Conservation (phyloP, 805 yeast species). For the Candida ulmi region DNA sequence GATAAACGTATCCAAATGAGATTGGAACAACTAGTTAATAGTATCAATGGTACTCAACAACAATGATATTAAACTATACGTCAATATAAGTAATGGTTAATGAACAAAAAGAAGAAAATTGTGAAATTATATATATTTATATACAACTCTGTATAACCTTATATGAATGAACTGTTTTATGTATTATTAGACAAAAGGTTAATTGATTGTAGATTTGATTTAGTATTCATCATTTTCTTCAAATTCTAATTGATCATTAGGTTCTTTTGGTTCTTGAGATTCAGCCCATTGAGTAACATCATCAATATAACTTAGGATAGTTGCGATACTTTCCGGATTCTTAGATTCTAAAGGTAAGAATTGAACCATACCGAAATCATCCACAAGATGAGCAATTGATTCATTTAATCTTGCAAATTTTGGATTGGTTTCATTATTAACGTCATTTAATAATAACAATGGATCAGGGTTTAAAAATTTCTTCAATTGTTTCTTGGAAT, state of each 20-base stretch:
- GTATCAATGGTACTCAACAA: constrained; percentile 13
- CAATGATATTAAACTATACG: no score
- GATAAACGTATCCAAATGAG: constrained; percentile 17
- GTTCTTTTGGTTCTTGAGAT: constrained; percentile 94
- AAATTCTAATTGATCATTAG: constrained; percentile 67
- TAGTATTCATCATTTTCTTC: constrained; percentile 41
- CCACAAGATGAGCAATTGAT: constrained; percentile 84
- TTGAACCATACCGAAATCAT: constrained; percentile 98
- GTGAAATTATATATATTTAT: no score
- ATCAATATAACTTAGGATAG: constrained; percentile 86
- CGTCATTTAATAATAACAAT: constrained; percentile 49
- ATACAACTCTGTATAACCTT: no score
- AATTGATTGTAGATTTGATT: no score
- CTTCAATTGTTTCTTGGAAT: constrained; percentile 70
- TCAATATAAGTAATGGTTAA: constrained; percentile 6
- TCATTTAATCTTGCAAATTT: constrained; percentile 68
- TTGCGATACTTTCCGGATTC: constrained; percentile 67
- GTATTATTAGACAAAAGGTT: no score
- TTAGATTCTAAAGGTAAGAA: constrained; percentile 85
- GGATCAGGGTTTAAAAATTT: constrained; percentile 92
- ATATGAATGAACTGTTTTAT: no score
- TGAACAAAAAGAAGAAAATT: no score
- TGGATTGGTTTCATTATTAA: constrained; percentile 46
- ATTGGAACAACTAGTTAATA: constrained; percentile 17
- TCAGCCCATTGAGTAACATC: constrained; percentile 98